phyloP scores from a whole-genome alignment of 345 rosid species.

The Dovyalis caffra region DNA sequence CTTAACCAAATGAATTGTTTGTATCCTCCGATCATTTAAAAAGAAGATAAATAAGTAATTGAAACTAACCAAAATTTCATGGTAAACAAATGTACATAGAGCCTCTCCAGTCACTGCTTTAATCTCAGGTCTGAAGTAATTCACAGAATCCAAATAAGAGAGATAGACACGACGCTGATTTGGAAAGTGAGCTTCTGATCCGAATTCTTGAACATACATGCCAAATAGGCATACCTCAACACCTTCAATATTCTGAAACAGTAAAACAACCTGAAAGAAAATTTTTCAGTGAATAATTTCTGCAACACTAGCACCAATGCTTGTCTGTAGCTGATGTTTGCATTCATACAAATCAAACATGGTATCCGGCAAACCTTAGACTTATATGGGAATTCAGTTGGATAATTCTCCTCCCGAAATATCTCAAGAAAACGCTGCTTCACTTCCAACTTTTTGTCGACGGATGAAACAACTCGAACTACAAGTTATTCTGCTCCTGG shows the following conservation, averaged over 20 bases:
- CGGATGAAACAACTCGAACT: conserved; percentile 95
- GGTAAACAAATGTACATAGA: conserved; percentile 94
- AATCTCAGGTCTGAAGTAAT: conserved; percentile 94
- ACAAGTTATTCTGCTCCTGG: conserved; percentile 96
- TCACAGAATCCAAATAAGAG: conserved; percentile 96
- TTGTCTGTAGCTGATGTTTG: neutral
- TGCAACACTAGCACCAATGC: neutral
- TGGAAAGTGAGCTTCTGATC: conserved; percentile 86
- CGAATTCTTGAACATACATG: conserved; percentile 99
- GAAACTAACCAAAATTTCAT: conserved; percentile 76
- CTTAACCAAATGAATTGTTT: neutral
- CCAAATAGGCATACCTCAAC: conserved; percentile 99
- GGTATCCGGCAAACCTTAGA: conserved; percentile 61
- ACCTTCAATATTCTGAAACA: conserved; percentile 99
- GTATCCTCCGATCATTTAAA: neutral
- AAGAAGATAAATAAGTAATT: conserved; percentile 1
- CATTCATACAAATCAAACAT: neutral
- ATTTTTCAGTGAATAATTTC: conserved; percentile 4
- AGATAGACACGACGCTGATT: conserved; percentile 99
- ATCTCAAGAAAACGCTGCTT: conserved; percentile 95
- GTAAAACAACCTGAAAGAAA: conserved; percentile 72
- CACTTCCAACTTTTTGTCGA: conserved; percentile 97
- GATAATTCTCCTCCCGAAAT: conserved; percentile 83
- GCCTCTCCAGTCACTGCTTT: conserved; percentile 94
- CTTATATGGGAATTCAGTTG: conserved; percentile 86